Percentiles rank a stretch among this genome's conserved stretches.
These are phyloP conservation scores for Hericium rajendrae DNA, from an alignment of 768 basidiomycete genomes.

Conservation along the genomic window DNA sequence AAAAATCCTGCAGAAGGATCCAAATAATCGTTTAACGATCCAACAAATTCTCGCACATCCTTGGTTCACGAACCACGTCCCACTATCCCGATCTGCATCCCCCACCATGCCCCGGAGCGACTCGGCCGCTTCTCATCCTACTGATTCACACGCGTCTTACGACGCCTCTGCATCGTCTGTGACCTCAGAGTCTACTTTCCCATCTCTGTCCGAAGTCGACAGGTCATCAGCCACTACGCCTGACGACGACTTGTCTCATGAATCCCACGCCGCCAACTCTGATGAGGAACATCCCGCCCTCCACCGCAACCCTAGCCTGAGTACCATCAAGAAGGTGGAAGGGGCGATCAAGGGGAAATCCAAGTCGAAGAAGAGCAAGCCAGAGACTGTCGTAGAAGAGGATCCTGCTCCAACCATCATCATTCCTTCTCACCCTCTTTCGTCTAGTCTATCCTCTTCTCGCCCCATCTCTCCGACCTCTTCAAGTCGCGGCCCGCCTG, in stretches of 20 bases:
- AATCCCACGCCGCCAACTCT: background rate
- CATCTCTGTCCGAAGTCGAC: slow-evolving; percentile 15
- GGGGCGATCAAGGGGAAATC: background rate
- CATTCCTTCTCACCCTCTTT: background rate
- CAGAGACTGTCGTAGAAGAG: slow-evolving; percentile 48
- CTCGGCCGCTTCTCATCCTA: slow-evolving; percentile 22
- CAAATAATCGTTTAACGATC: slow-evolving; percentile 65
- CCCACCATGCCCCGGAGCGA: slow-evolving; percentile 16
- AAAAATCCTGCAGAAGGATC: slow-evolving; percentile 69
- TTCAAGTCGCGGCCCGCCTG: slow-evolving; percentile 35
- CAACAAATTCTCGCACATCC: slow-evolving; percentile 77
- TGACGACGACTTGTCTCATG: slow-evolving; percentile 27
- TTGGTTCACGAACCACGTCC: slow-evolving; percentile 58
- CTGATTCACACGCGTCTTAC: slow-evolving; percentile 21
- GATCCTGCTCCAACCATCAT: slow-evolving; percentile 15
- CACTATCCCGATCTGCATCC: slow-evolving; percentile 1
- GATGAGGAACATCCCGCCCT: slow-evolving; percentile 23
- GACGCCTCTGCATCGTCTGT: slow-evolving; percentile 31
- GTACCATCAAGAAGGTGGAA: slow-evolving; percentile 42
- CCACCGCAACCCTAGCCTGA: slow-evolving; percentile 46
- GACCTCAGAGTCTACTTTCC: slow-evolving; percentile 36
- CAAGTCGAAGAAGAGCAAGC: slow-evolving; percentile 23
- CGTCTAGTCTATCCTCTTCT: slow-evolving; percentile 16
- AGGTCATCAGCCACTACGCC: slow-evolving; percentile 49
- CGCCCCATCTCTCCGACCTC: slow-evolving; percentile 17